Base-by-base conservation (phyloP, 345 rosid species). In the Tarenaya hassleriana region DNA sequence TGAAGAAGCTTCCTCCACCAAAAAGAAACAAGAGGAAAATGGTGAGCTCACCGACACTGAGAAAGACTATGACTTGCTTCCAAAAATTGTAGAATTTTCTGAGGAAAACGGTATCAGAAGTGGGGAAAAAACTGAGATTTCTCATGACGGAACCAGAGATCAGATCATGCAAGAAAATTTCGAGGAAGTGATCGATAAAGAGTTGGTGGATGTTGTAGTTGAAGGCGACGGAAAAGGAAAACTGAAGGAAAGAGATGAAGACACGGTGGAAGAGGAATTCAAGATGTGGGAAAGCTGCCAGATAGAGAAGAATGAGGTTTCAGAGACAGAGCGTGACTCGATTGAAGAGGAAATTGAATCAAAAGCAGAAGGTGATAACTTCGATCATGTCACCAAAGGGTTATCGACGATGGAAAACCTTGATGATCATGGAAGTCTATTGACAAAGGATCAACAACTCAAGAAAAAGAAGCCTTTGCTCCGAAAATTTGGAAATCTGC, bases 251-350 rank as follows among this genome's bases (percentile, higher is more conserved):
- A 81, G 68, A 52, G 83, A 73, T n/a, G 76, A 71, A 38, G 78
- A 79, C 39, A 63, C 75, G 15, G 76, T 74, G 18, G 86, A 75
- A 50, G 57, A 61, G 32, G 83, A 81, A 57, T 81, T 68, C 52
- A 86, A 81, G 75, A 81, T 83, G 94, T 86, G 97, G 94, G 95
- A 89, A 67, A 79, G 89, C 72, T 85, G 83, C 94, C 81, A 76
- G 63, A 76, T 83, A 41, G 94, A 90, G 63, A 86, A 74, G 84
- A 85, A 78, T 62, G 94, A 89, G 54, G 75, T 66, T 47, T 85
- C 90, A 73, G 88, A 74, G 70, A 46, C 65, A 0, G 94, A 83
- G 56, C 83, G 62, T 29, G 88, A 81, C 58, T 79, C 84, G 5
- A 63, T 69, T 2, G 97, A 86, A 56, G 90, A 86, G 47, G 90